Conservation (phyloP, 2,329 filamentous ascomycete genomes). For the Passalora sequoiae region DNA sequence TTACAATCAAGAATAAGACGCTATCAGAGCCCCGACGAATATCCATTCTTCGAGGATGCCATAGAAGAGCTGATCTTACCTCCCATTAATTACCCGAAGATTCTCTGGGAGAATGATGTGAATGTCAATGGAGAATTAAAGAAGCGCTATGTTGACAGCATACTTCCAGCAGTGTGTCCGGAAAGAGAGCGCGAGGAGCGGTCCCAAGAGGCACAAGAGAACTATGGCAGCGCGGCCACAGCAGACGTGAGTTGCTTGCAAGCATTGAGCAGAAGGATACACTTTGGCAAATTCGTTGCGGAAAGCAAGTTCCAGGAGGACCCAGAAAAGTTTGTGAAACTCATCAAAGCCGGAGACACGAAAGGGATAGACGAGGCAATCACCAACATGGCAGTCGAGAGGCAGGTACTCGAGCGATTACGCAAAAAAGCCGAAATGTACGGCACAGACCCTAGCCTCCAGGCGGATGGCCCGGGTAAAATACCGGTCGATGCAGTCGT, state of each 20-base stretch:
- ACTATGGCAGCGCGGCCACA: constrained; percentile 89
- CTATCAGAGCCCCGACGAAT: constrained; percentile 94
- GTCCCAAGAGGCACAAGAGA: constrained; percentile 73
- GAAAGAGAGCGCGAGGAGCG: constrained; percentile 71
- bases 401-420: constrained; percentile 82
- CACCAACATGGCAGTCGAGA: constrained; percentile 82
- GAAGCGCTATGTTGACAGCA: constrained; percentile 71
- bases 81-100: constrained; percentile 78
- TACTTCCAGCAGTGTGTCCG: constrained; percentile 79
- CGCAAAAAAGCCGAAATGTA: constrained; percentile 88
- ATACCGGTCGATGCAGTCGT: constrained; percentile 91
- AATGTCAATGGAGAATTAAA: constrained; percentile 88
- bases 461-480: constrained; percentile 58
- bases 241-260: constrained; percentile 88
- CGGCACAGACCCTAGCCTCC: constrained; percentile 72
- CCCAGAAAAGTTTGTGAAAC: constrained; percentile 67
- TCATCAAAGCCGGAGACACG: constrained; percentile 78
- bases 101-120: constrained; percentile 83
- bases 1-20: constrained; percentile 89
- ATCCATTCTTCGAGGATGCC: constrained; percentile 87
- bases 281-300: constrained; percentile 98
- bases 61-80: constrained; percentile 78
- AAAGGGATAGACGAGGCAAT: constrained; percentile 83
- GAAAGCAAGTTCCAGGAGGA: constrained; percentile 91
- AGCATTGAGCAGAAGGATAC: constrained; percentile 81